phyloP scores from a whole-genome alignment of 2,329 filamentous ascomycete genomes.

The Pestalotiopsis sp. region DNA sequence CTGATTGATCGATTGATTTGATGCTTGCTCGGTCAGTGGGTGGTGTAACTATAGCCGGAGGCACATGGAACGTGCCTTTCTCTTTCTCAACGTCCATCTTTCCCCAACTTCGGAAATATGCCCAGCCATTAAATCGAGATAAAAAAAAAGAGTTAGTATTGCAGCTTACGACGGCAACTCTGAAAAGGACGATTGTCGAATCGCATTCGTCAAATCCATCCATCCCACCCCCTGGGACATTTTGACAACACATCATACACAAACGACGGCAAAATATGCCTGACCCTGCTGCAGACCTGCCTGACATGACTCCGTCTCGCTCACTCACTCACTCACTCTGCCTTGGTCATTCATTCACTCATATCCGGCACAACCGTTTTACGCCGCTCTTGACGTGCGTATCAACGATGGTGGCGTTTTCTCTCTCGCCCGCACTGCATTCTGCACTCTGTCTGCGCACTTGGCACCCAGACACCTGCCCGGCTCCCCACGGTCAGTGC shows the following conservation, averaged over 20 bases:
- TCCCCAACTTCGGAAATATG: neutral
- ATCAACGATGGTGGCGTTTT: constrained; percentile 3
- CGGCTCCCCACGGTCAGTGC: neutral
- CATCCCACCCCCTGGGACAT: constrained; percentile 26
- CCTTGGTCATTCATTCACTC: constrained; percentile 16
- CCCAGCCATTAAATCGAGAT: neutral
- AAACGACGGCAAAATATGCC: constrained; percentile 31
- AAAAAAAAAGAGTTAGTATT: neutral
- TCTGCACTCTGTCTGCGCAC: constrained; percentile 1
- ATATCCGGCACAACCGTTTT: constrained; percentile 23
- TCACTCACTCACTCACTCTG: neutral
- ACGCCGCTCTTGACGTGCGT: neutral
- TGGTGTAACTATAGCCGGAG: neutral
- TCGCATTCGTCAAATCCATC: constrained; percentile 13
- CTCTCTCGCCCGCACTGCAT: neutral
- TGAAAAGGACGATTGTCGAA: constrained; percentile 12
- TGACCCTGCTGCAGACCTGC: constrained; percentile 46
- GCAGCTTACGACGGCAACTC: neutral
- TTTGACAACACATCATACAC: constrained; percentile 53
- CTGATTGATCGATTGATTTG: neutral
- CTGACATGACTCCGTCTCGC: constrained; percentile 35
- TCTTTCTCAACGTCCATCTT: neutral
- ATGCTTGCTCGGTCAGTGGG: neutral
- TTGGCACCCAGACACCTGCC: neutral
- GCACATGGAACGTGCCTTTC: neutral